These are phyloP conservation scores for Fusarium pseudocircinatum DNA, from an alignment of 2,329 filamentous ascomycete species.

Conservation along the genomic window DNA sequence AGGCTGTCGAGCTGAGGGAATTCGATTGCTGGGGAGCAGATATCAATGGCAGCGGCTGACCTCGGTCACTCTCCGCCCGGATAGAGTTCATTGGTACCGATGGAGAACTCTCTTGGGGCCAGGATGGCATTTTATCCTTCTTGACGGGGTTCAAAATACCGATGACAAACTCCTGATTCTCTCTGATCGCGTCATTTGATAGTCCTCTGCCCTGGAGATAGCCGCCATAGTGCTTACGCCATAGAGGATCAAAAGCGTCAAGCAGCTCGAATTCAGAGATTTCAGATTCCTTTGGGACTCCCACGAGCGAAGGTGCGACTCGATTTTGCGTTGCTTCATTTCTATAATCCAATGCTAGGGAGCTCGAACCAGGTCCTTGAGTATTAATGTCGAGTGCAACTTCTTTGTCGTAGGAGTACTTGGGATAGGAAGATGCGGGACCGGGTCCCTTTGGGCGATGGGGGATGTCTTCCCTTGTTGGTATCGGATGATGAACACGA, in stretches of 20 bases:
- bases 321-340: not conserved
- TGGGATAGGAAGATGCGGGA: not conserved
- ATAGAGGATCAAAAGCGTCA: not conserved
- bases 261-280: not conserved
- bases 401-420: not conserved
- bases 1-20: fast-evolving
- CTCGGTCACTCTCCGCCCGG: not conserved
- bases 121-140: not conserved
- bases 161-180: not conserved
- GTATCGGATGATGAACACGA: too few species aligned
- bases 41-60: not conserved
- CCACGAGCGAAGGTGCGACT: not conserved
- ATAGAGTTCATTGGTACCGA: not conserved
- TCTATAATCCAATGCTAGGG: not conserved
- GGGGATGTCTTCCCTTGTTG: not conserved
- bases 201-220: not conserved
- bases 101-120: not conserved
- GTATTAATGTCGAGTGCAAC: not conserved
- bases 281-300: fast-evolving
- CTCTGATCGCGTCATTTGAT: not conserved
- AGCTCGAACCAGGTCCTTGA: not conserved
- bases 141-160: not conserved
- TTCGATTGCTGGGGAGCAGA: not conserved
- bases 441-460: too few species aligned
- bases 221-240: not conserved